Evolutionary conservation across 2,329 filamentous ascomycete genomes (phyloP).

Genomic region (Thielaviopsis euricoi): DNA sequence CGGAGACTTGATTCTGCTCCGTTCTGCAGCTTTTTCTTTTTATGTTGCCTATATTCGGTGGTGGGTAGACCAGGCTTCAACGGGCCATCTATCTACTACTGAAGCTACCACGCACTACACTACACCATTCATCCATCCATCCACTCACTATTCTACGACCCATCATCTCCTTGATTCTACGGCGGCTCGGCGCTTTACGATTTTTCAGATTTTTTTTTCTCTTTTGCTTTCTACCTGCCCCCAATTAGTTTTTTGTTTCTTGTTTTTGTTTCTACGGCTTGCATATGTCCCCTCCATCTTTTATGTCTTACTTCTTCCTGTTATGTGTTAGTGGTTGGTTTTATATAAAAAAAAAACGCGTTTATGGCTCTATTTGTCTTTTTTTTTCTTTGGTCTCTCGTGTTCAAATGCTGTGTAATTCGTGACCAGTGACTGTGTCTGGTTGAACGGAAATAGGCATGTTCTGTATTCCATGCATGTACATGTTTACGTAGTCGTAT

Average conservation of each 20-base stretch:
- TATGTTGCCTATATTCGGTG: not conserved
- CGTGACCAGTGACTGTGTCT: too few relatives aligned
- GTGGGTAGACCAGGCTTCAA: not conserved
- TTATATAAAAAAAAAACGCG: not conserved
- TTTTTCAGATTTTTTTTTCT: not conserved
- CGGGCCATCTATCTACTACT: too few relatives aligned
- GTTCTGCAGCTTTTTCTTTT: not conserved
- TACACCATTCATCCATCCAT: too few relatives aligned
- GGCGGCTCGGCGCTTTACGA: not conserved
- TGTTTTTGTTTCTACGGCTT: not conserved
- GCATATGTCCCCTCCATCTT: not conserved
- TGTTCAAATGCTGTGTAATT: conserved; percentile 10
- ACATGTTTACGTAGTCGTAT: not conserved
- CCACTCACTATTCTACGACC: not conserved
- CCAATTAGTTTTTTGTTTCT: not conserved
- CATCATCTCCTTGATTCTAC: not conserved
- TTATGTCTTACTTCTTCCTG: not conserved
- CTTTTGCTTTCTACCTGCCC: too few relatives aligned
- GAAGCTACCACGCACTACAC: too few relatives aligned
- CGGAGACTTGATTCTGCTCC: not conserved
- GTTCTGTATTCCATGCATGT: conserved; percentile 4
- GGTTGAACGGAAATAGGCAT: not conserved
- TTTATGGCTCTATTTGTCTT: not conserved
- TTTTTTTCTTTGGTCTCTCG: not conserved
- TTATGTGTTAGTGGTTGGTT: not conserved